These are phyloP conservation scores for Amylocarpus encephaloides DNA, from an alignment of 2,329 filamentous ascomycete genomes.

Conservation along the genomic window DNA sequence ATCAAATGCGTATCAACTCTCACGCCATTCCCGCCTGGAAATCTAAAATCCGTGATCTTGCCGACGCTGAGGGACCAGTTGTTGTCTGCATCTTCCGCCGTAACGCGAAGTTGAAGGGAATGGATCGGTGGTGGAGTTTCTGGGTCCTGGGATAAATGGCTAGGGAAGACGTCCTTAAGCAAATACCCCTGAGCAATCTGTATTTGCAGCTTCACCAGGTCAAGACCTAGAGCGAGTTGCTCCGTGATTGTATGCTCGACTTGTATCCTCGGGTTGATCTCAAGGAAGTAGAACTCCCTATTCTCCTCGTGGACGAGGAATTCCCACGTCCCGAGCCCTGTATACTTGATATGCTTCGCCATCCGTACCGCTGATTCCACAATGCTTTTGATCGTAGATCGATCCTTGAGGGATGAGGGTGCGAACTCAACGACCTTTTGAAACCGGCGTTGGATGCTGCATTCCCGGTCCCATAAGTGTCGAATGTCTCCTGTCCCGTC, in stretches of 20 bases:
- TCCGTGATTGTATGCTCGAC: constrained; percentile 31
- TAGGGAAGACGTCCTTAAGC: constrained; percentile 31
- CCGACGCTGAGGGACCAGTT: constrained; percentile 54
- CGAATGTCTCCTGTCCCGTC: constrained; percentile 43
- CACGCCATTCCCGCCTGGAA: constrained; percentile 51
- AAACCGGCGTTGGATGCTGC: constrained; percentile 44
- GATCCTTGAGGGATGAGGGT: constrained; percentile 55
- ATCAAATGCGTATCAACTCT: constrained; percentile 39
- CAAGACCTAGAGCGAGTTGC: constrained; percentile 33
- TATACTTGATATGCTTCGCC: constrained; percentile 47
- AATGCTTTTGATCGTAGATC: constrained; percentile 32
- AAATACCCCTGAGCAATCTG: constrained; percentile 32
- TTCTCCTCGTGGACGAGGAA: constrained; percentile 49
- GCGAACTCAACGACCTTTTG: constrained; percentile 55
- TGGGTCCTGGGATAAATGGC: constrained; percentile 29
- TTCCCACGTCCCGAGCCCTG: constrained; percentile 57
- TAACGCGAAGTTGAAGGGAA: constrained; percentile 40
- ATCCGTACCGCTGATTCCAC: constrained; percentile 45
- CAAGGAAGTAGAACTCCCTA: constrained; percentile 36
- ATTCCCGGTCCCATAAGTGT: constrained; percentile 42
- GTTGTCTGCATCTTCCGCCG: constrained; percentile 36
- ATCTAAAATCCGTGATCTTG: constrained; percentile 46
- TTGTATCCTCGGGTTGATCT: constrained; percentile 28
- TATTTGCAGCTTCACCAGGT: constrained; percentile 32
- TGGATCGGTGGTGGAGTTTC: constrained; percentile 29